Conservation (phyloP, 2,329 filamentous ascomycete genomes). For the Colletotrichum viniferum region DNA sequence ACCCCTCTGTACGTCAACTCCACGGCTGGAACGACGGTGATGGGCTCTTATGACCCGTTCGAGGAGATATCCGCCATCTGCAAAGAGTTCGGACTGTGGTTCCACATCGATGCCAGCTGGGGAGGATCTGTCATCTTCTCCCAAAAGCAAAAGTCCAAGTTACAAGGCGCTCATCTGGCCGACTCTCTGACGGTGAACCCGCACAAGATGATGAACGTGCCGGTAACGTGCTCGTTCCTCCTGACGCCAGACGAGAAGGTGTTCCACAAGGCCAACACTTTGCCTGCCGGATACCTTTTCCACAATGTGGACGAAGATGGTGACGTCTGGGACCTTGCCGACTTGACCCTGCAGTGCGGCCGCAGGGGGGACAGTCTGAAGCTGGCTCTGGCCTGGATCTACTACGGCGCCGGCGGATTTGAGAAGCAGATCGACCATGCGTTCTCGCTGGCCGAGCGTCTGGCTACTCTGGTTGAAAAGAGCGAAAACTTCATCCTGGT, state of each 20-base stretch:
- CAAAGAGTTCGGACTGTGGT: slow-evolving; percentile 76
- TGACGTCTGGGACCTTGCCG: slow-evolving; percentile 87
- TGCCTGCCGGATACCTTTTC: slow-evolving; percentile 87
- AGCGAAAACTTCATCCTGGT: slow-evolving; percentile 72
- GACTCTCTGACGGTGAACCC: slow-evolving; percentile 89
- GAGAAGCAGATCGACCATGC: slow-evolving; percentile 71
- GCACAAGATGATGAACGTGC: slow-evolving; percentile 96
- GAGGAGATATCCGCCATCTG: slow-evolving; percentile 72
- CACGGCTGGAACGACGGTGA: slow-evolving; percentile 91
- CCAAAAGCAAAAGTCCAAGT: slow-evolving; percentile 62
- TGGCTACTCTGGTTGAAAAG: slow-evolving; percentile 64
- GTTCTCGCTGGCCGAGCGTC: slow-evolving; percentile 71
- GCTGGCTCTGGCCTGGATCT: slow-evolving; percentile 86
- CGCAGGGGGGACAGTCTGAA: slow-evolving; percentile 86
- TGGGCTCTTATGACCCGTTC: slow-evolving; percentile 88
- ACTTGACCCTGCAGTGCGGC: slow-evolving; percentile 92
- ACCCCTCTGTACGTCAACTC: slow-evolving; percentile 95
- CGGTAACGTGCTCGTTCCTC: slow-evolving; percentile 89
- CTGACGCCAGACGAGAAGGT: slow-evolving; percentile 75
- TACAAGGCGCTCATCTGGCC: slow-evolving; percentile 75
- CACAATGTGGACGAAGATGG: slow-evolving; percentile 57
- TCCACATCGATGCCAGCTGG: slow-evolving; percentile 94
- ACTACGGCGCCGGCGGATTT: slow-evolving; percentile 82
- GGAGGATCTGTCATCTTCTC: slow-evolving; percentile 85
- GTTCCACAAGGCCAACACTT: slow-evolving; percentile 84